Base-by-base conservation (phyloP, 2,329 filamentous ascomycete species). In the Neofusicoccum kwambonambiense region DNA sequence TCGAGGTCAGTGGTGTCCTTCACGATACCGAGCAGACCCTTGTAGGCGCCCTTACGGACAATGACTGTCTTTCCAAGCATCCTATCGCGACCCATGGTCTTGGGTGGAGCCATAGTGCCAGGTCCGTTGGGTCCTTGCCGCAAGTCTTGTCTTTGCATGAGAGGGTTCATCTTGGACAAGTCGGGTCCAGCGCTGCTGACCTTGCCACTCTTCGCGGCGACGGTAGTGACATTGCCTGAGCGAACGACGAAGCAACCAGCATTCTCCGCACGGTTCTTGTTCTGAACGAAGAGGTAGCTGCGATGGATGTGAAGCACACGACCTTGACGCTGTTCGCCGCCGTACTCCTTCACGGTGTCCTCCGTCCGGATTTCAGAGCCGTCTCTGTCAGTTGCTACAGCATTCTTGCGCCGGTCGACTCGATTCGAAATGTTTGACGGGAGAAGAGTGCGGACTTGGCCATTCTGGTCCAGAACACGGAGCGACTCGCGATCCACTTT, bases 401-500 rank as follows among this genome's bases (percentile, higher is more conserved):
- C 92, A 68, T 90, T 87, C 72, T 90, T 91, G 68, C 93, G 89
- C 72, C 88, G 88, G 3, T 92, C 90, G 51, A 98, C 84, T 76
- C 93, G 93, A 78, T 95, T 95, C 31, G 92, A 89, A 68, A 99
- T 93, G 75, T 96, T 93, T 0, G 94, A 96, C 17, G 93, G 93
- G 76, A 97, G 88, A 3, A 96, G 83, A 68, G 90, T 91, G 66
- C 92, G 89, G 15, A 88, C 86, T 67, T 92, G 90, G 67, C 92
- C 92, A 68, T 95, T 91, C 75, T 99, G 95, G 73, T 99, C 94
- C 11, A 99, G 81, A 0, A 97, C 90, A 31, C 91, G 89, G 63
- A 99, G 81, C 0, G 92, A 94, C 78, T 99, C 95, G 62, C 93
- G 90, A 73, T 99, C 95, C 52, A 98, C 92, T 78, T 97, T 96